Conservation (phyloP, 495 filamentous ascomycete species). For the Hypoxylon fragiforme region DNA sequence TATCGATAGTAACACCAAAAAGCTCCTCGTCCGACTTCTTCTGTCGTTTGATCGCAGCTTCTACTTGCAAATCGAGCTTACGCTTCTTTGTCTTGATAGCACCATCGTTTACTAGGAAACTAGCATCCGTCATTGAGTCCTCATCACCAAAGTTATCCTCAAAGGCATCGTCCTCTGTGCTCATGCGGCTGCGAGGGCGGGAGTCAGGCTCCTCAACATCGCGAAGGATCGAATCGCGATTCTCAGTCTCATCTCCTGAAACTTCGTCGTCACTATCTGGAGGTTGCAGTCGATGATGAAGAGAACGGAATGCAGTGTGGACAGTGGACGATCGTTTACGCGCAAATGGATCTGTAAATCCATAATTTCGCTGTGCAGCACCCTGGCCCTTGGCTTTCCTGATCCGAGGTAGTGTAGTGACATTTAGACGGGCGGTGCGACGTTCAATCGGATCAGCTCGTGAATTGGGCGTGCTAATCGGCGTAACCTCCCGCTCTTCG, state of each 20-base stretch:
- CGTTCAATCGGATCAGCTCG: slow-evolving; percentile 58
- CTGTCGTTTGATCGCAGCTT: slow-evolving; percentile 67
- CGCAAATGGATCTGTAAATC: slow-evolving; percentile 77
- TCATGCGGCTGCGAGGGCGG: slow-evolving; percentile 75
- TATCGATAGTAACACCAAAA: slow-evolving; percentile 63
- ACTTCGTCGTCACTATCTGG: slow-evolving; percentile 63
- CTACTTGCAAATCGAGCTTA: slow-evolving; percentile 65
- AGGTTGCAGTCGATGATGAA: slow-evolving; percentile 56
- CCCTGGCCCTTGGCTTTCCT: slow-evolving; percentile 63
- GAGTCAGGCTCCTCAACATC: slow-evolving; percentile 86
- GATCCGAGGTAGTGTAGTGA: slow-evolving; percentile 70
- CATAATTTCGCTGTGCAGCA: slow-evolving; percentile 63
- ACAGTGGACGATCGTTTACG: slow-evolving; percentile 61
- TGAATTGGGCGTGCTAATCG: slow-evolving; percentile 69
- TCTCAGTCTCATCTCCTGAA: slow-evolving; percentile 51
- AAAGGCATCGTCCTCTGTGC: slow-evolving; percentile 64
- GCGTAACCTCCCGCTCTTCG: slow-evolving; percentile 60
- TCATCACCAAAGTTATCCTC: slow-evolving; percentile 66
- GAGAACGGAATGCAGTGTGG: slow-evolving; percentile 49
- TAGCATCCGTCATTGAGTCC: slow-evolving; percentile 60
- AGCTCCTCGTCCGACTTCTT: slow-evolving; percentile 77
- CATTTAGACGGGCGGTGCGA: slow-evolving; percentile 56
- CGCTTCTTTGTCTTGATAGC: slow-evolving; percentile 62
- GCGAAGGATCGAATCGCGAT: slow-evolving; percentile 57
- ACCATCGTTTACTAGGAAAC: slow-evolving; percentile 51